A percentile compares a stretch with the other conserved stretches of the same genome.
Evolutionary conservation across 805 yeast genomes (phyloP).

Genomic region (Ogataea paraovalis): DNA sequence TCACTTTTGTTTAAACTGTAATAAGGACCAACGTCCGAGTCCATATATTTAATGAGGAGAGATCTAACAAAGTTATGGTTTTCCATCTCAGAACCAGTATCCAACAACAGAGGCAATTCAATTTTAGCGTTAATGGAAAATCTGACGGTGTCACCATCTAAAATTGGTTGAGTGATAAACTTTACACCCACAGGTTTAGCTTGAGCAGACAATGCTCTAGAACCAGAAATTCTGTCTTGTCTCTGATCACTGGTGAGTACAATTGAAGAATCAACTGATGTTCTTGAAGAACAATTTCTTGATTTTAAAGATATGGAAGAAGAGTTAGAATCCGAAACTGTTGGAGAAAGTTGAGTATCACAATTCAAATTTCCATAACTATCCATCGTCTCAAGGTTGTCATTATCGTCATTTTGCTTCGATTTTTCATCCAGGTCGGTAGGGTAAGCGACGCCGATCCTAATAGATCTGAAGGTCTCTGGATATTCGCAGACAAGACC

Average conservation of each 20-base stretch:
- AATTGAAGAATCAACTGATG: background rate
- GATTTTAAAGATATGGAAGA: background rate
- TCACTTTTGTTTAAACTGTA: constrained; percentile 7
- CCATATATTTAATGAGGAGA: constrained; percentile 7
- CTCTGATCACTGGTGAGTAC: background rate
- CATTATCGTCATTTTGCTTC: background rate
- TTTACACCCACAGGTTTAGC: background rate
- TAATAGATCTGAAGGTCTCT: constrained; percentile 41
- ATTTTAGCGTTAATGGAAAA: constrained; percentile 4
- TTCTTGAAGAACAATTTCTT: background rate
- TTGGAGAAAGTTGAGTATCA: too few species aligned
- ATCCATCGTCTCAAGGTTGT: background rate
- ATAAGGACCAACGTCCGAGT: background rate
- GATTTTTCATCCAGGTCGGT: background rate
- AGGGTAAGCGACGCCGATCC: constrained; percentile 12
- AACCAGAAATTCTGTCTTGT: background rate
- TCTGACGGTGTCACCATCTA: constrained; percentile 2
- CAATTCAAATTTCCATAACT: background rate
- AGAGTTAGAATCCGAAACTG: background rate
- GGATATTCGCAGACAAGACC: constrained; percentile 40
- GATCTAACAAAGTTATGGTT: constrained; percentile 6
- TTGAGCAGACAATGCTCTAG: background rate
- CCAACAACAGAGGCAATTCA: constrained; percentile 13
- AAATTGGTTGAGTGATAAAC: constrained; percentile 4
- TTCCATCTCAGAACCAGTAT: background rate